phyloP scores from a whole-genome alignment of 805 yeast genomes.

The Metschnikowia amazonensis region DNA sequence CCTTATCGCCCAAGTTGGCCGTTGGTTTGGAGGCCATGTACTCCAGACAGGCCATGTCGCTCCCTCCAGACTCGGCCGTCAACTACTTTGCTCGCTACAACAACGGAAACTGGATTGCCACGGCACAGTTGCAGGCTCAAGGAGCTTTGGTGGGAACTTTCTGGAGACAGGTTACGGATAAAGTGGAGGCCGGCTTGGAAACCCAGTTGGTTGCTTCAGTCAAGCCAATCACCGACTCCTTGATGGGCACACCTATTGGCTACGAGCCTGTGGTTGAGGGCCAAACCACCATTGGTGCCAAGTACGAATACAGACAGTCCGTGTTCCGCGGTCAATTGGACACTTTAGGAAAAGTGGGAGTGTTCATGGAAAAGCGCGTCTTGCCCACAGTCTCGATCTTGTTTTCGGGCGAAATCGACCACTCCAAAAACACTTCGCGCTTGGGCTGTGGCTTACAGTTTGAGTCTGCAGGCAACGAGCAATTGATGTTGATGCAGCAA shows the following conservation, averaged over 20 bases:
- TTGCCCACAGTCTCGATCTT: slow-evolving; percentile 85
- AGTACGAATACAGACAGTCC: slow-evolving; percentile 95
- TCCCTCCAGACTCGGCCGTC: slow-evolving; percentile 84
- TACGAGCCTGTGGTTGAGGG: slow-evolving; percentile 86
- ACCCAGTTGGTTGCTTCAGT: slow-evolving; percentile 75
- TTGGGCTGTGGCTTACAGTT: slow-evolving; percentile 94
- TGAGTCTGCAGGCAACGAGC: slow-evolving; percentile 93
- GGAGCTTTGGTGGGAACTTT: slow-evolving; percentile 86
- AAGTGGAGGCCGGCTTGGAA: slow-evolving; percentile 93
- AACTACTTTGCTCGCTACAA: slow-evolving; percentile 88
- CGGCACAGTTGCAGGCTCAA: slow-evolving; percentile 90
- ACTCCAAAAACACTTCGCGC: slow-evolving; percentile 62
- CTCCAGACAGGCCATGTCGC: slow-evolving; percentile 64
- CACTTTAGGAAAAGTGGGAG: slow-evolving; percentile 84
- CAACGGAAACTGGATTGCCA: slow-evolving; percentile 84
- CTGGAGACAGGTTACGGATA: slow-evolving; percentile 91
- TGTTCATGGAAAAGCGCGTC: slow-evolving; percentile 88
- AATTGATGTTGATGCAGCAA: slow-evolving; percentile 86
- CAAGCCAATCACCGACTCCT: slow-evolving; percentile 68
- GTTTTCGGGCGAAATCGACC: slow-evolving; percentile 92
- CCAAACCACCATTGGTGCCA: slow-evolving; percentile 90
- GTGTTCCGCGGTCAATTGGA: slow-evolving; percentile 94
- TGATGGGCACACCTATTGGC: slow-evolving; percentile 77
- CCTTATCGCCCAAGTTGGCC: slow-evolving; percentile 76
- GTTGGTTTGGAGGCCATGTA: slow-evolving; percentile 92